Evolutionary conservation across 2,329 filamentous ascomycete species (phyloP).

Genomic region (Macrophomina pseudophaseolina): DNA sequence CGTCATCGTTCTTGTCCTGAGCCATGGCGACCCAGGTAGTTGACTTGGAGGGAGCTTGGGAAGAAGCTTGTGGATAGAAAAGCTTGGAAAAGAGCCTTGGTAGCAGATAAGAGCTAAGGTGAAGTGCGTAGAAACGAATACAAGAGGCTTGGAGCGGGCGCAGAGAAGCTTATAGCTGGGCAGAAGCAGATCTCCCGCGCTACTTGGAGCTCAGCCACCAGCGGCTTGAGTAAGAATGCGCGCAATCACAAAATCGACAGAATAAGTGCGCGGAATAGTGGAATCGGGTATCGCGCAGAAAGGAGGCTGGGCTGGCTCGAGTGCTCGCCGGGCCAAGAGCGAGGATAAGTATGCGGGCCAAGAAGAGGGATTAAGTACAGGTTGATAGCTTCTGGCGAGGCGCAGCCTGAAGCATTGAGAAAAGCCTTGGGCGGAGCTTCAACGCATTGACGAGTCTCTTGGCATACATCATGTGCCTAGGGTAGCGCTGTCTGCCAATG

Average conservation of each 20-base stretch:
- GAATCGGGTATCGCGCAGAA: not conserved
- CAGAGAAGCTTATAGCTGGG: constrained; percentile 3
- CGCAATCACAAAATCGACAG: not conserved
- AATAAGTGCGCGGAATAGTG: not conserved
- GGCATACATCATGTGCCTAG: constrained; percentile 13
- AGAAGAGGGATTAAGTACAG: not conserved
- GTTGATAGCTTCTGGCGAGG: constrained; percentile 1
- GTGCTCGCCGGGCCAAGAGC: not conserved
- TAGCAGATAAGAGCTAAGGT: not conserved
- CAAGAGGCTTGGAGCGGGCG: constrained; percentile 1
- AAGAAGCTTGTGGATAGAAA: not conserved
- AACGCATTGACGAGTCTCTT: constrained; percentile 12
- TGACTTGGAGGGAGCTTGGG: constrained; percentile 1
- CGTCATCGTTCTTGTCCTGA: constrained; percentile 1
- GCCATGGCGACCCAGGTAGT: not conserved
- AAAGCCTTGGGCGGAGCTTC: constrained; percentile 5
- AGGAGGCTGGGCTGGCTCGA: not conserved
- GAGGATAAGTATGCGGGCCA: not conserved
- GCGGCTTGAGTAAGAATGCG: not conserved
- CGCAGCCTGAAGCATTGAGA: constrained; percentile 2
- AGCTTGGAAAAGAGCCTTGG: not conserved
- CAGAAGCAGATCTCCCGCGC: not conserved
- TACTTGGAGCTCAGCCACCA: not conserved
- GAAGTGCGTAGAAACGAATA: not conserved
- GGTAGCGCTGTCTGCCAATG: not conserved